Evolutionary conservation across 2,329 filamentous ascomycete genomes (phyloP).

Genomic region (Colletotrichum sp.): DNA sequence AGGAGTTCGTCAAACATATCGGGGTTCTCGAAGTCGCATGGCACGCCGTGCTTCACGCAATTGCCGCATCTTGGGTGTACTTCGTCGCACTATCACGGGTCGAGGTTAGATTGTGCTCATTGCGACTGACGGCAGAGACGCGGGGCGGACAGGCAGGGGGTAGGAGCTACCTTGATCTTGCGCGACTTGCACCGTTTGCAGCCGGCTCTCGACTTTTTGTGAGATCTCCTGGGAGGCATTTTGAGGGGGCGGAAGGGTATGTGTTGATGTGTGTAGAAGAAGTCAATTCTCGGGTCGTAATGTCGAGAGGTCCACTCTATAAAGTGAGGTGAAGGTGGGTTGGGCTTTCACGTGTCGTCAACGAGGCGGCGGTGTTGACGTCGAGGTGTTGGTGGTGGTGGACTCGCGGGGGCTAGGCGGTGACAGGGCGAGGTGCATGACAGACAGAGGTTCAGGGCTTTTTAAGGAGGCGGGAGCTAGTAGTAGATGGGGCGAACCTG

Average conservation of each 20-base stretch:
- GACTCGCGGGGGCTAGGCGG: neutral
- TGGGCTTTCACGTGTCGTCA: constrained; percentile 7
- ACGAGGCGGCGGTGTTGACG: neutral
- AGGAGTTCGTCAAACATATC: constrained; percentile 50
- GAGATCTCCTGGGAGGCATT: constrained; percentile 70
- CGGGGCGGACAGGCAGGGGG: neutral
- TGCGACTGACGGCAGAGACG: neutral
- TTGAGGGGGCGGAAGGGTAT: constrained; percentile 2
- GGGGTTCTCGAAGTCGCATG: constrained; percentile 67
- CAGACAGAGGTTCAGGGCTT: neutral
- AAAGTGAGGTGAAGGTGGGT: neutral
- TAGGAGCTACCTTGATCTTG: constrained; percentile 67
- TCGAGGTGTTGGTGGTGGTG: neutral
- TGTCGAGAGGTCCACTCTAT: constrained; percentile 5
- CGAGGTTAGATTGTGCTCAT: neutral
- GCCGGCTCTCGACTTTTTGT: constrained; percentile 73
- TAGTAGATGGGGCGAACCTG: neutral
- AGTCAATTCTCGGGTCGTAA: neutral
- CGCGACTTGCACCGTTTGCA: constrained; percentile 70
- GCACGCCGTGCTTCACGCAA: constrained; percentile 70
- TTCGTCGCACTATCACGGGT: constrained; percentile 62
- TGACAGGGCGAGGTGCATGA: constrained; percentile 3
- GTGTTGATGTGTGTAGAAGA: neutral
- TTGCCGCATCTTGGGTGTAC: constrained; percentile 69
- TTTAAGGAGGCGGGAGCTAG: neutral